phyloP scores from a whole-genome alignment of 495 filamentous ascomycete genomes.

The Glonium stellatum region DNA sequence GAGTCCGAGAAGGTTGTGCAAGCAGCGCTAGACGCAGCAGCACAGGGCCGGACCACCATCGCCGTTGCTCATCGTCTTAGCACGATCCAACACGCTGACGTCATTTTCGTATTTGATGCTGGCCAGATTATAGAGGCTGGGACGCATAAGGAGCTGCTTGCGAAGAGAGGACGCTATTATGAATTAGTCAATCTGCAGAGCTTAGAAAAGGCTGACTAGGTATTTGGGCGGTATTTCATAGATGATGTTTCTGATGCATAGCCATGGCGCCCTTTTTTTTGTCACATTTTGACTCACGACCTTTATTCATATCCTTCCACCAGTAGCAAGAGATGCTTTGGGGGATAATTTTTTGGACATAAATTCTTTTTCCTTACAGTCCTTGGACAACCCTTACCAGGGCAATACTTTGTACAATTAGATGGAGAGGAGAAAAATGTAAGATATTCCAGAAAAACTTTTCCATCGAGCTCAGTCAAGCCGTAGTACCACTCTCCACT shows the following conservation, averaged over 20 bases:
- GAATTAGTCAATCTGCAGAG: constrained; percentile 53
- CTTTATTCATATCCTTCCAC: background rate
- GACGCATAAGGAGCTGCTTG: constrained; percentile 61
- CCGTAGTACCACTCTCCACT: too few relatives aligned
- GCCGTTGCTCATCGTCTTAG: constrained; percentile 30
- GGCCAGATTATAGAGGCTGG: constrained; percentile 68
- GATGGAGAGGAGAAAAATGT: too few relatives aligned
- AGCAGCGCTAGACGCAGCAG: constrained; percentile 52
- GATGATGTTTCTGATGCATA: background rate
- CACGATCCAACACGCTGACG: constrained; percentile 61
- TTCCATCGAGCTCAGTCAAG: too few relatives aligned
- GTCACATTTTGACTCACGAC: background rate
- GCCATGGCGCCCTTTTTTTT: background rate
- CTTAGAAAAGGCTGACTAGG: background rate
- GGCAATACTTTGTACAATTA: too few relatives aligned
- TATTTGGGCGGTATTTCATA: background rate
- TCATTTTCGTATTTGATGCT: constrained; percentile 77
- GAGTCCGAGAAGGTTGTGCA: constrained; percentile 80
- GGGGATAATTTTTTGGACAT: background rate
- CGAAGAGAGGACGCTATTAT: constrained; percentile 59
- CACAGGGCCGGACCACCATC: constrained; percentile 20
- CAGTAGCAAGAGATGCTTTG: background rate
- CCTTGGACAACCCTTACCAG: too few relatives aligned
- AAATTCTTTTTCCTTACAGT: background rate
- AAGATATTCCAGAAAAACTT: too few relatives aligned